Base-by-base conservation (phyloP, 1,139 yeast species). In the Nakaseomyces glabratus region DNA sequence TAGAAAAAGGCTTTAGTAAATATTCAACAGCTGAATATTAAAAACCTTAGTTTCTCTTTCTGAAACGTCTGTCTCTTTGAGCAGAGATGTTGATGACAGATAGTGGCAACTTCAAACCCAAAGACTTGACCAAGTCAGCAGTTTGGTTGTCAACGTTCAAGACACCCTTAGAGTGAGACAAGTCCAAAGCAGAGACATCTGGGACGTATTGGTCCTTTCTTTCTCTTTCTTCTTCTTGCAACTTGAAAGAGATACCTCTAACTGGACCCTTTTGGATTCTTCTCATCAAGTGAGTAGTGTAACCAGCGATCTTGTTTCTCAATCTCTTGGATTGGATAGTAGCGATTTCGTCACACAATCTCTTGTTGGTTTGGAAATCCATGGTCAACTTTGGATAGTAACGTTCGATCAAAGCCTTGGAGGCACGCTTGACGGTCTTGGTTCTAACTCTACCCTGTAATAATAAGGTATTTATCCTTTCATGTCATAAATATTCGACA, bases 211-310 rank as follows among this genome's bases (percentile, higher is more conserved):
- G 98, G 73, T 93, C 99, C 76, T 93, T 90, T 78, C 98, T 84
- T 76, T 93, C 99, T 81, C 98, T 90, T 80, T 93, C 99, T 76
- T 90, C 99, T 76, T 90, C 99, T 79, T 90, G 99, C 66, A 90
- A 85, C 75, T 93, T 93, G 95, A 90, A 90, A 62, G 98, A 90
- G 61, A 90, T 93, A 77, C 99, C 99, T 81, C 97, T 88, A 61
- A 90, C 99, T 76, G 99, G 98, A 66, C 99, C 99, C 80, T 90
- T 90, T 75, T 93, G 98, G 66, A 90, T 90, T 78, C 99, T 88
- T 81, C 85, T 88, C 98, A 90, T 93, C 73, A 90, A 81, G 73
- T 90, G 99, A 65, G 98, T 90, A 73, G 98, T 90, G 95, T 88
- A 90, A 69, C 99, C 99, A 68, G 99, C 98, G 66, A 90, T 93